A percentile compares a stretch with the other conserved stretches of the same genome.
These are phyloP conservation scores for Pisolithus orientalis DNA, from an alignment of 768 basidiomycete genomes.

Conservation along the genomic window DNA sequence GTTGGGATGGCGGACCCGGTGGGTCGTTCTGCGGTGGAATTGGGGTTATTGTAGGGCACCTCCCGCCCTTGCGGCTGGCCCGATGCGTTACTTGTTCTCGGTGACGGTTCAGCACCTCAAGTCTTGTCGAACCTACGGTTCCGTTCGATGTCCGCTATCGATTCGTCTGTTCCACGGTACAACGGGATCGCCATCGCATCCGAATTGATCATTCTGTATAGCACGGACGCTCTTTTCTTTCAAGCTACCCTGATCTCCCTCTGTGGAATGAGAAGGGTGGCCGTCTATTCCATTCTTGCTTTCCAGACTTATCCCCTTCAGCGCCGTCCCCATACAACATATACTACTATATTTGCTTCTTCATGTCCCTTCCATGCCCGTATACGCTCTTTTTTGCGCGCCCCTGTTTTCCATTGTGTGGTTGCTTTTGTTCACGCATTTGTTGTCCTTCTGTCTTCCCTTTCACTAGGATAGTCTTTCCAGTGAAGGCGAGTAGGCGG, in stretches of 20 bases:
- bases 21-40: conserved; percentile 6
- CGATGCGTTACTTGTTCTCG: conserved; percentile 11
- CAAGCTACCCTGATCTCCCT: conserved; percentile 31
- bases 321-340: conserved; percentile 23
- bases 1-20: conserved; percentile 19
- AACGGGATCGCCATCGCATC: conserved; percentile 21
- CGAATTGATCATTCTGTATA: conserved; percentile 36
- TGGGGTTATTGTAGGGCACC: conserved; percentile 18
- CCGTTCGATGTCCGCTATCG: conserved; percentile 12
- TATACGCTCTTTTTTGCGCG: conserved; percentile 16
- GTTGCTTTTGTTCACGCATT: conserved; percentile 27
- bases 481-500: conserved; percentile 52
- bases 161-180: conserved; percentile 12
- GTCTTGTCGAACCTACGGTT: conserved; percentile 15
- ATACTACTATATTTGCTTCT: conserved; percentile 10
- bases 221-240: conserved; percentile 78
- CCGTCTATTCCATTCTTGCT: conserved; percentile 27
- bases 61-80: conserved; percentile 10
- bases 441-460: conserved; percentile 68
- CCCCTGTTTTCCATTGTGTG: conserved; percentile 15
- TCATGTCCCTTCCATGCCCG: conserved; percentile 16
- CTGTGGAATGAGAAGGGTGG: conserved; percentile 16
- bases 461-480: conserved; percentile 32
- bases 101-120: conserved; percentile 8
- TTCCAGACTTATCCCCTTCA: conserved; percentile 17